Percentiles rank a stretch among this genome's conserved stretches.
phyloP scores from a whole-genome alignment of 352 stramenopile species.

The Globisporangium paroecandrum region DNA sequence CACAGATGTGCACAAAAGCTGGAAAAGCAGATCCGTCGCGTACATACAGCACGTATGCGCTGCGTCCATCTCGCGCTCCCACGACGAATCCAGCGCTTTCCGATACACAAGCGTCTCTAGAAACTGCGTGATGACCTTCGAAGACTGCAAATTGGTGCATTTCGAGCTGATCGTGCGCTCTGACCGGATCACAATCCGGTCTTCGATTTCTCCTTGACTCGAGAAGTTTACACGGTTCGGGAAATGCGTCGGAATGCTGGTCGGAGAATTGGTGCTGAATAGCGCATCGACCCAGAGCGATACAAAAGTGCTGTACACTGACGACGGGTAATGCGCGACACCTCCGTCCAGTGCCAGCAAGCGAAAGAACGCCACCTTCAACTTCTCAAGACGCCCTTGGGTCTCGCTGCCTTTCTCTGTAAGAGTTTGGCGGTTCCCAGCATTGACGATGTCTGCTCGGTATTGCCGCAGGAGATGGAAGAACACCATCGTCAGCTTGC shows the following conservation, averaged over 20 bases:
- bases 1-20: slow-evolving; percentile 32
- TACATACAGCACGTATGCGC: slow-evolving; percentile 55
- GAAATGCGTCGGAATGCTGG: slow-evolving; percentile 75
- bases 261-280: slow-evolving; percentile 53
- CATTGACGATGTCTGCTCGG: slow-evolving; percentile 33
- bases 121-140: slow-evolving; percentile 65
- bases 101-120: slow-evolving; percentile 56
- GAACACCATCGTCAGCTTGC: slow-evolving; percentile 52
- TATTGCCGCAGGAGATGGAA: slow-evolving; percentile 57
- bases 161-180: slow-evolving; percentile 82
- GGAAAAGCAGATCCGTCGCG: slow-evolving; percentile 46
- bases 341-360: slow-evolving; percentile 51
- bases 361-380: slow-evolving; percentile 51
- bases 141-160: slow-evolving; percentile 76
- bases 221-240: slow-evolving; percentile 33
- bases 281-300: slow-evolving; percentile 68
- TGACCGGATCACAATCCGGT: slow-evolving; percentile 52
- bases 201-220: slow-evolving; percentile 20
- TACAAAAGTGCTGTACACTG: slow-evolving; percentile 62
- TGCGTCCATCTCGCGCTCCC: slow-evolving; percentile 65
- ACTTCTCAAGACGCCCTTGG: slow-evolving; percentile 29
- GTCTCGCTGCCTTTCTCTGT: not conserved
- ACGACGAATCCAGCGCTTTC: slow-evolving; percentile 69
- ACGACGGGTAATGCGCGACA: slow-evolving; percentile 64
- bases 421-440: not conserved